phyloP scores from a whole-genome alignment of 2,329 filamentous ascomycete genomes.

The Apiospora hydei region DNA sequence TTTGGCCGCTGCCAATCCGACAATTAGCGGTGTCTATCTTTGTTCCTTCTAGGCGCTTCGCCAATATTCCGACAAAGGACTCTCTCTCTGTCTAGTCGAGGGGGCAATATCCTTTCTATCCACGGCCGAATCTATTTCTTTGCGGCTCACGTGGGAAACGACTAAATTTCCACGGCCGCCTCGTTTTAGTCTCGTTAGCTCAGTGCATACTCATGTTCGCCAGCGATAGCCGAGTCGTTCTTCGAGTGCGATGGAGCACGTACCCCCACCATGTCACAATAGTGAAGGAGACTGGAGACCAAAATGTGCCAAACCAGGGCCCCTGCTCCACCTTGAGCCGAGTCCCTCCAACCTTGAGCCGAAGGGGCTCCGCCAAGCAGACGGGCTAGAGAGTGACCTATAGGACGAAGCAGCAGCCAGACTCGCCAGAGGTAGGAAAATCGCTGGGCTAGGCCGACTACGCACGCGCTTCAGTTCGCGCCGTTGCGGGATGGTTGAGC shows the following conservation, averaged over 20 bases:
- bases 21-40: not conserved
- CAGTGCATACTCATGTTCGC: not conserved
- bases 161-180: slow-evolving; percentile 6
- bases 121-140: not conserved
- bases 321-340: slow-evolving; percentile 28
- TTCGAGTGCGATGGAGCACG: not conserved
- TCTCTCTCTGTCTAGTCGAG: not conserved
- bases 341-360: slow-evolving; percentile 19
- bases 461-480: slow-evolving; percentile 11
- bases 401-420: not conserved
- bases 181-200: not conserved
- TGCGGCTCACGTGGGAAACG: not conserved
- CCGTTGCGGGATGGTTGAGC: not conserved
- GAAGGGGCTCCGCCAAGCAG: slow-evolving; percentile 5
- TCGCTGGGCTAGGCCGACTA: not conserved
- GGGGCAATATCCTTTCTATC: not conserved
- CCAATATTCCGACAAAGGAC: not conserved
- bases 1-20: not conserved
- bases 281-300: not conserved
- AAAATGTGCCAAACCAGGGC: not conserved
- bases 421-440: slow-evolving; percentile 2
- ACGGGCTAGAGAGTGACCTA: slow-evolving; percentile 1
- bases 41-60: not conserved
- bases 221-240: slow-evolving; percentile 17
- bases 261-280: slow-evolving; percentile 2